Conservation (phyloP, 1,284 basidiomycete genomes). For the Ustilago cynodontis region DNA sequence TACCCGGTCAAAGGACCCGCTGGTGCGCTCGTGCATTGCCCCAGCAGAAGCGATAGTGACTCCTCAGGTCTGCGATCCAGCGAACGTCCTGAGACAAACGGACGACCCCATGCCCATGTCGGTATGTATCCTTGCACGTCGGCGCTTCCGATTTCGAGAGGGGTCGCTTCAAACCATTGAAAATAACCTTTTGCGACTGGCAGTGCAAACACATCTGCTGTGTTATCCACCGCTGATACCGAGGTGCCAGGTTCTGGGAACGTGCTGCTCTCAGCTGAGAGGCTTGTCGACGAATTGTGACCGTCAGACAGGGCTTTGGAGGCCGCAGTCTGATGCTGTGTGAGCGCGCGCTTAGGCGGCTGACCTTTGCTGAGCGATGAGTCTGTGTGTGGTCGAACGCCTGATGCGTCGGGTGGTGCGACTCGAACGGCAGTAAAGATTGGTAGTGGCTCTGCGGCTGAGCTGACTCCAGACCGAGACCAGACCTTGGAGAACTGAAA, state of each 20-base stretch:
- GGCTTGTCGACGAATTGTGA: no score
- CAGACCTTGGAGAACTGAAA: slow-evolving; percentile 66
- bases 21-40: slow-evolving; percentile 69
- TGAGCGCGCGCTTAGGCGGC: slow-evolving; percentile 44
- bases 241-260: background rate
- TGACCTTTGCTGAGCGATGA: slow-evolving; percentile 50
- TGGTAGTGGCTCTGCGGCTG: slow-evolving; percentile 56
- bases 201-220: slow-evolving; percentile 17
- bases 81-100: slow-evolving; percentile 61
- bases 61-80: slow-evolving; percentile 55
- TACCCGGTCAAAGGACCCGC: slow-evolving; percentile 67
- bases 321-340: slow-evolving; percentile 44
- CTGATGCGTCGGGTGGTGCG: slow-evolving; percentile 35
- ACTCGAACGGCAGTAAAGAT: slow-evolving; percentile 64
- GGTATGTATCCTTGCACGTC: slow-evolving; percentile 69
- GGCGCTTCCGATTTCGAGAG: slow-evolving; percentile 67
- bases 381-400: slow-evolving; percentile 41
- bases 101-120: slow-evolving; percentile 68
- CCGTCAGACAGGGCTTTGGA: slow-evolving; percentile 25
- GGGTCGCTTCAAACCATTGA: slow-evolving; percentile 70
- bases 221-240: slow-evolving; percentile 2
- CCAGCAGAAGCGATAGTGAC: slow-evolving; percentile 65
- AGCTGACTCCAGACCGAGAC: slow-evolving; percentile 45
- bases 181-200: slow-evolving; percentile 43
- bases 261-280: background rate